phyloP scores from a whole-genome alignment of 768 basidiomycete genomes.

The Tulasnella sp. region DNA sequence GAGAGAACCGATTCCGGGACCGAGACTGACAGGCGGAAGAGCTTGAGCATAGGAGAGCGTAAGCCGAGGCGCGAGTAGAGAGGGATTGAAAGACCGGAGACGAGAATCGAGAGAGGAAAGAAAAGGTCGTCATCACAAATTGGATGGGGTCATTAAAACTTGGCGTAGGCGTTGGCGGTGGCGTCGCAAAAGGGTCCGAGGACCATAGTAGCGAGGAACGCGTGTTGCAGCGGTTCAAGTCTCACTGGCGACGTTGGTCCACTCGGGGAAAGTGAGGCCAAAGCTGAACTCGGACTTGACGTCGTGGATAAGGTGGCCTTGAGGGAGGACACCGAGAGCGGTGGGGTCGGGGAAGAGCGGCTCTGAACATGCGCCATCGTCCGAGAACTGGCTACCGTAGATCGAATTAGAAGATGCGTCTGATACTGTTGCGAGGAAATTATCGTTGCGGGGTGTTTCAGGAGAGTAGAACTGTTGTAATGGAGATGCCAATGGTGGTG shows the following conservation, averaged over 20 bases:
- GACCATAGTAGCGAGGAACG: not conserved
- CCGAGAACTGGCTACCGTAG: not conserved
- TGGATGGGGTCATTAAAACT: not conserved
- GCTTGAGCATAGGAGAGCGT: not conserved
- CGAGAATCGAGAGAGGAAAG: not conserved
- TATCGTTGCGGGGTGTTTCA: not conserved
- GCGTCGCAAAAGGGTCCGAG: not conserved
- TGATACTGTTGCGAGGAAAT: not conserved
- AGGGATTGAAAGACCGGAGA: not conserved
- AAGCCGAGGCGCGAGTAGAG: not conserved
- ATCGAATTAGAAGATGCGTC: not conserved
- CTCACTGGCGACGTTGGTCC: not conserved
- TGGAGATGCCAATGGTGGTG: not conserved
- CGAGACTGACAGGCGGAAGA: not conserved
- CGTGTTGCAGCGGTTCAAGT: not conserved
- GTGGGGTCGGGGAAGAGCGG: not conserved
- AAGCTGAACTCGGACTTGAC: not conserved
- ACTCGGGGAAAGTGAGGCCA: not conserved
- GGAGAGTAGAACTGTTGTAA: not conserved
- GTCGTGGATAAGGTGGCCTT: not conserved
- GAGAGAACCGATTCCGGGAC: not conserved
- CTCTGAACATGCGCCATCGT: not conserved
- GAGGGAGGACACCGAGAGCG: not conserved
- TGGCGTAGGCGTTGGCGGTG: not conserved
- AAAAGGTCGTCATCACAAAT: not conserved